Base-by-base conservation (phyloP, 768 basidiomycete species). In the Boletus reticuloceps region DNA sequence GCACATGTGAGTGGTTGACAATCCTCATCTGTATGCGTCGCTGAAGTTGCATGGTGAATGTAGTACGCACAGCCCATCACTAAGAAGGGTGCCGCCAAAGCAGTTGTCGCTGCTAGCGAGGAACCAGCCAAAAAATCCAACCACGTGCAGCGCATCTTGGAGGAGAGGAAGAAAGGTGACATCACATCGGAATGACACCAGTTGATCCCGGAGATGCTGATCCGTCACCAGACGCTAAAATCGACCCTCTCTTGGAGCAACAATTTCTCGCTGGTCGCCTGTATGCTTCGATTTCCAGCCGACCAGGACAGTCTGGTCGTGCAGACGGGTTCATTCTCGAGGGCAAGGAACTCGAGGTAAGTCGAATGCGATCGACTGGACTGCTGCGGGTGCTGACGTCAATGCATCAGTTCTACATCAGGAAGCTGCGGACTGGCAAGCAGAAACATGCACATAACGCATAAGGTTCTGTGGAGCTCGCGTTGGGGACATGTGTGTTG, bases 301-400 rank as follows among this genome's bases (percentile, higher is more conserved):
- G 97, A 73, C 97, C 97, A 53, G 97, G 97, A 39, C 97, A 99
- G 75, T 90, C 86, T 53, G 97, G 97, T 29, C 94, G 97, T 62
- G 86, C 89, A 54, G 97, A 99, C 73, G 97, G 97, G 50, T 98
- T 98, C 77, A 79, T 99, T 60, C 85, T 99, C 51, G 97, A 99
- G 81, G 97, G 97, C 69, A 94, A 92, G 78, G 97, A 99, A 74
- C 86, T 98, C 53, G 95, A 98, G 83, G 94, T 96, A 61, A 48
- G 82, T 56, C 17, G 44, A 3, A 9, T 14, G 31, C 2, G 34
- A 12, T 34, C 25, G 12, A 13, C 22, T 32, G 20, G 5, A 16
- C 31, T 40, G 31, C 38, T 55, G 51, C 54, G 47, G 29, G 45
- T 50, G 47, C 63, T 70, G 58, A 68, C 61, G 68, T 64, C 61